A percentile compares a stretch with the other conserved stretches of the same genome.
Evolutionary conservation across 2,329 filamentous ascomycete species (phyloP).

Genomic region (Venturia carpophila): DNA sequence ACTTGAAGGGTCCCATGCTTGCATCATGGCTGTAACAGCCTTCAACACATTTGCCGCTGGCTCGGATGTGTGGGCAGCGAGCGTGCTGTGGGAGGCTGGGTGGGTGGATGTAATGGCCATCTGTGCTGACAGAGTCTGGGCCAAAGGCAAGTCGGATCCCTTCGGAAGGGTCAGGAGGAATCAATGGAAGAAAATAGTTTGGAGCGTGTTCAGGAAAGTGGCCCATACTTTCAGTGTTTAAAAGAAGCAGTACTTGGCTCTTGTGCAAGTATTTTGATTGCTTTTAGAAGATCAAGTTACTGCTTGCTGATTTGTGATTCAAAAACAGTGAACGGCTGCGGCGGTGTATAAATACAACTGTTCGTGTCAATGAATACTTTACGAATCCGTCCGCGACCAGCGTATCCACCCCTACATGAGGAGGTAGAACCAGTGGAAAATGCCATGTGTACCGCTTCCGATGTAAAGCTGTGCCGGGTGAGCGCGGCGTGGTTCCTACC

Average conservation of each 20-base stretch:
- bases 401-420: not conserved
- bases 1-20: not conserved
- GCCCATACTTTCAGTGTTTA: not conserved
- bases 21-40: not conserved
- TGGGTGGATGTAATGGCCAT: not conserved
- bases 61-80: conserved; percentile 5
- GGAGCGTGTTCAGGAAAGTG: not conserved
- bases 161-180: not conserved
- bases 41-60: not conserved
- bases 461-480: not conserved
- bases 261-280: not conserved
- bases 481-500: not conserved
- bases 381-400: not conserved
- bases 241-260: not conserved
- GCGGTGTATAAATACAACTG: not conserved
- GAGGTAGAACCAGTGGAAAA: not conserved
- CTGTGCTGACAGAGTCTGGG: not conserved
- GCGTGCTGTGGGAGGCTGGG: not conserved
- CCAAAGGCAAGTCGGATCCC: not conserved
- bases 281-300: not conserved
- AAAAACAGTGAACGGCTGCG: not conserved
- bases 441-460: not conserved
- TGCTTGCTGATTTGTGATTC: not conserved
- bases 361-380: not conserved
- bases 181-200: not conserved